phyloP scores from a whole-genome alignment of 768 basidiomycete genomes.

The Tubosaeta sp. region DNA sequence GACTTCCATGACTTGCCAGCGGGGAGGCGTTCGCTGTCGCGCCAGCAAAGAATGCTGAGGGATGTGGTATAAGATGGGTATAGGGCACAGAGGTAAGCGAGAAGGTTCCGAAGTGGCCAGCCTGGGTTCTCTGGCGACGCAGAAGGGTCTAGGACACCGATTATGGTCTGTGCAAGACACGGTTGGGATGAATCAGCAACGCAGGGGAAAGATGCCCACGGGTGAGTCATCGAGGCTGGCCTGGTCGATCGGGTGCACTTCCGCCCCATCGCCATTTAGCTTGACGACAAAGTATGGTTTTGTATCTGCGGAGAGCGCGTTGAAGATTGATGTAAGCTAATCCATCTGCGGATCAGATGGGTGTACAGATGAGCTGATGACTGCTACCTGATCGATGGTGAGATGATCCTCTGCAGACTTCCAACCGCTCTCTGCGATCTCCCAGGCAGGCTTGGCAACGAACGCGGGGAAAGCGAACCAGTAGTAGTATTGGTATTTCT shows the following conservation, averaged over 20 bases:
- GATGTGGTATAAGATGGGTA: slow-evolving; percentile 47
- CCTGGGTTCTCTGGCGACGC: slow-evolving; percentile 70
- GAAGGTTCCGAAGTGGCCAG: slow-evolving; percentile 92
- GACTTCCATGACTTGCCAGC: slow-evolving; percentile 52
- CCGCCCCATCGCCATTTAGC: slow-evolving; percentile 30
- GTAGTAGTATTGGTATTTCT: slow-evolving; percentile 97
- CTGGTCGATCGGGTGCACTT: slow-evolving; percentile 52
- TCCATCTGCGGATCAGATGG: not conserved
- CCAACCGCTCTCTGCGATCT: slow-evolving; percentile 65
- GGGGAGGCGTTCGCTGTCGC: slow-evolving; percentile 53
- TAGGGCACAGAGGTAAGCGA: slow-evolving; percentile 68
- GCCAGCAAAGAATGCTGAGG: slow-evolving; percentile 72
- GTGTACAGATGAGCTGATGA: not conserved
- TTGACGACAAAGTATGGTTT: slow-evolving; percentile 64
- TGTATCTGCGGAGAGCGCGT: slow-evolving; percentile 39
- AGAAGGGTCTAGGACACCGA: slow-evolving; percentile 85
- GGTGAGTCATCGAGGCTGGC: slow-evolving; percentile 51
- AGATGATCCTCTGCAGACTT: slow-evolving; percentile 43
- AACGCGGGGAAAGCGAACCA: slow-evolving; percentile 98
- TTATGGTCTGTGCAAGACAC: slow-evolving; percentile 33
- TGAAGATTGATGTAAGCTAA: slow-evolving; percentile 52
- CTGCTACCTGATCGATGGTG: slow-evolving; percentile 38
- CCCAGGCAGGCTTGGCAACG: slow-evolving; percentile 86
- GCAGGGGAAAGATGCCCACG: slow-evolving; percentile 31
- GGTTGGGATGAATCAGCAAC: slow-evolving; percentile 16